phyloP scores from a whole-genome alignment of 495 filamentous ascomycete genomes.

The Podospora pseudopauciseta region DNA sequence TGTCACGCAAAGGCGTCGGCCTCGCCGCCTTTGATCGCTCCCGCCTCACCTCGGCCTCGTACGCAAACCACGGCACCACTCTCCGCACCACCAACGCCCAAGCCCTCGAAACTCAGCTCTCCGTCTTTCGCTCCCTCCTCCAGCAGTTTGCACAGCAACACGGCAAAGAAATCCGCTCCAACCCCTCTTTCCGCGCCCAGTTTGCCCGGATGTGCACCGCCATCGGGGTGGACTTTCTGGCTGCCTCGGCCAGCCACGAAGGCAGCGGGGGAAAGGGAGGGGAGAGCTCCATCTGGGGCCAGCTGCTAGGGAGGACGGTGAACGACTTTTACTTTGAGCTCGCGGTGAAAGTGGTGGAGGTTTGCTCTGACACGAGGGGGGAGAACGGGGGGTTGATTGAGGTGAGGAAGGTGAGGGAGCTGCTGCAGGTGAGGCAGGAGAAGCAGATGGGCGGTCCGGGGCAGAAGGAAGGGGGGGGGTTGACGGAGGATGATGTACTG shows the following conservation, averaged over 20 bases:
- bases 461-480: slow-evolving; percentile 75
- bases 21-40: slow-evolving; percentile 87
- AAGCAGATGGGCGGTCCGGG: slow-evolving; percentile 60
- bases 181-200: slow-evolving; percentile 90
- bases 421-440: slow-evolving; percentile 25
- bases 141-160: slow-evolving; percentile 94
- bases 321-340: slow-evolving; percentile 99
- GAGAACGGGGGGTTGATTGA: slow-evolving; percentile 93
- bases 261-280: slow-evolving; percentile 40
- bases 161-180: slow-evolving; percentile 89
- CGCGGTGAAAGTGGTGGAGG: slow-evolving; percentile 87
- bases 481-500: slow-evolving; percentile 76
- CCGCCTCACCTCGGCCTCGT: slow-evolving; percentile 73
- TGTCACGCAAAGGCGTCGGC: slow-evolving; percentile 74
- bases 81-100: slow-evolving; percentile 75
- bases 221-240: slow-evolving; percentile 92
- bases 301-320: slow-evolving; percentile 82
- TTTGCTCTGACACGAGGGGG: slow-evolving; percentile 78
- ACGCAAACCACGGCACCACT: slow-evolving; percentile 80
- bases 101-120: slow-evolving; percentile 84
- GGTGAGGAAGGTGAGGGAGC: slow-evolving; percentile 67
- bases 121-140: slow-evolving; percentile 89
- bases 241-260: slow-evolving; percentile 53
- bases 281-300: slow-evolving; percentile 78
- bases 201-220: slow-evolving; percentile 98